Percentiles rank a stretch among this genome's conserved stretches.
Evolutionary conservation across 257 asterid species (phyloP).

Genomic region (Sherardia arvensis): DNA sequence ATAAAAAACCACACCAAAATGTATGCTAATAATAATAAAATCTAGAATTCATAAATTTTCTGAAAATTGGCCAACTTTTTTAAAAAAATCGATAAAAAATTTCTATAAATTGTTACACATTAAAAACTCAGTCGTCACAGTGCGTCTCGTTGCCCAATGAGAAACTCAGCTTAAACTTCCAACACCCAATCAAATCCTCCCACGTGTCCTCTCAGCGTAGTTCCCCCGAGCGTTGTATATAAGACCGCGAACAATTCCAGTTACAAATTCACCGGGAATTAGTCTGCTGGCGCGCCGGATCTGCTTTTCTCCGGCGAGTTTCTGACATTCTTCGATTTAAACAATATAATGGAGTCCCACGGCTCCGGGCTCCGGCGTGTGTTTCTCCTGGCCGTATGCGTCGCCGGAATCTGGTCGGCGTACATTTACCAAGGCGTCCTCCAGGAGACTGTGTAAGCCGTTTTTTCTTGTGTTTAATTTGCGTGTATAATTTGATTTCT

Average conservation of each 20-base stretch:
- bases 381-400: slow-evolving; percentile 63
- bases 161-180: slow-evolving; percentile 6
- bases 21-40: no score
- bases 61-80: no score
- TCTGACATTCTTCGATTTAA: background rate
- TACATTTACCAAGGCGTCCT: slow-evolving; percentile 94
- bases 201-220: slow-evolving; percentile 44
- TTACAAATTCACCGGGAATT: background rate
- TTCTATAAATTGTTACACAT: no score
- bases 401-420: slow-evolving; percentile 95
- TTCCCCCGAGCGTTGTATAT: background rate
- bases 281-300: no score
- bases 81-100: no score
- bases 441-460: slow-evolving; percentile 81
- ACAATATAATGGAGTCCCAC: slow-evolving; percentile 51
- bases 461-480: background rate
- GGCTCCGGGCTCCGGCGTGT: slow-evolving; percentile 76
- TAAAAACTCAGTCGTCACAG: background rate
- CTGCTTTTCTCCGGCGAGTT: slow-evolving; percentile 26
- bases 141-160: slow-evolving; percentile 54
- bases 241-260: background rate
- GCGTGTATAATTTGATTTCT: background rate
- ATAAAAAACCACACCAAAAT: no score
- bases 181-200: slow-evolving; percentile 26
- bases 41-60: no score